Base-by-base conservation (phyloP, 78 protist species). In the Dictyostelium brefeldianum region DNA sequence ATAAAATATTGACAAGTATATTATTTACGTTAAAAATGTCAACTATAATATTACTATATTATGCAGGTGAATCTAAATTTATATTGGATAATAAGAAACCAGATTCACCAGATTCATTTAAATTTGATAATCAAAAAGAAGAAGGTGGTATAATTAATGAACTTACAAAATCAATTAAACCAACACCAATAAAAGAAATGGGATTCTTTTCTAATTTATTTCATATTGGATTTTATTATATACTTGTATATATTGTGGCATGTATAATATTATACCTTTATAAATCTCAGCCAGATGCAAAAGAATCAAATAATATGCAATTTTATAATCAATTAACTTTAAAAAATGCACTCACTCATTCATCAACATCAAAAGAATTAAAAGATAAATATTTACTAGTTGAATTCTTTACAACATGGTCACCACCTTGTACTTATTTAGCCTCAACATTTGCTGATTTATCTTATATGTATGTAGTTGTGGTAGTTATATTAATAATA, bases 361-460 rank as follows among this genome's bases (percentile, higher is more conserved):
- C 78, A 46, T 41, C 22, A 4, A 27, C 47, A 36, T 29, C 53
- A 65, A 46, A 64, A 25, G 71, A 81, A 47, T 12, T 27, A 14
- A 54, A 54, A 47, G 69, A 78, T 48, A 31, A 54, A 54, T 53
- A 54, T 54, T 12, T 18, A 14, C 56, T 83, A n/a, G 31, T 83
- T 4, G 51, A 46, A 71, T 54, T 83, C 31, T 83, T 41, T 83
- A 77, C 90, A 69, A 29, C 77, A 27, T 83, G 90, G 90, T 83
- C 90, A 14, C 90, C 90, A 50, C 77, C 51, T 25, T 83, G 81
- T n/a, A 71, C 69, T 14, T 83, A 83, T 70, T 54, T 83, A 17
- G 67, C 90, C 6, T 54, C 90, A 11, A 69, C 80, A 29, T 71
- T 83, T 43, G n/a, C 79, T n/a, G 48, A 46, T 51, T 41, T 83